Conservation (phyloP, 768 basidiomycete species). For the Rhodotorula babjevae region DNA sequence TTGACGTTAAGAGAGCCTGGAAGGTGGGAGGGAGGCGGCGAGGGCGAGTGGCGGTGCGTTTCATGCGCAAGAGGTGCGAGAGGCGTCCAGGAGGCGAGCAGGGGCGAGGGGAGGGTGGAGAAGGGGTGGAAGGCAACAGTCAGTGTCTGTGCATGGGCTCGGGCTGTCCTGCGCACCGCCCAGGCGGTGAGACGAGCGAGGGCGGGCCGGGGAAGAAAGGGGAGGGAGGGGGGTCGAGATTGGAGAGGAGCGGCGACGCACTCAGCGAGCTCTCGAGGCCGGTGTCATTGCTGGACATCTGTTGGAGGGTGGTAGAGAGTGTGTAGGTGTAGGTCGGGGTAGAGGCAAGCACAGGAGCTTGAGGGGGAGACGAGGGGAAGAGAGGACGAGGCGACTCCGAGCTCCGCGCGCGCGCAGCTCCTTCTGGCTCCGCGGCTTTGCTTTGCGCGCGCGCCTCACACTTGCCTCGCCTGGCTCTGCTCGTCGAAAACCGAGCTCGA, state of each 20-base stretch:
- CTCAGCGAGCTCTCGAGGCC: slow-evolving; percentile 33
- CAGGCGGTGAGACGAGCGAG: not conserved
- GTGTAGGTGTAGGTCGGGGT: no score
- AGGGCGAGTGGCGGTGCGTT: not conserved
- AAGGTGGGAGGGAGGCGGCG: not conserved
- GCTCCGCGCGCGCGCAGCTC: not conserved
- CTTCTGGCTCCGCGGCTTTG: no score
- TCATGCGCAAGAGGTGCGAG: not conserved
- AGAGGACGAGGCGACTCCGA: not conserved
- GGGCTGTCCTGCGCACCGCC: not conserved
- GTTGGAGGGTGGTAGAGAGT: not conserved
- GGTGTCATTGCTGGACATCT: slow-evolving; percentile 30
- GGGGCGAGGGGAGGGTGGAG: not conserved
- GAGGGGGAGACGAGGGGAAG: not conserved
- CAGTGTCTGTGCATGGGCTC: not conserved
- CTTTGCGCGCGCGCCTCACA: no score
- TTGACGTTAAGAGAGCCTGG: slow-evolving; percentile 28
- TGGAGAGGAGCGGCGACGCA: not conserved
- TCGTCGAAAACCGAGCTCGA: no score
- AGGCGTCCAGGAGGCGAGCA: not conserved
- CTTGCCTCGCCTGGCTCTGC: no score
- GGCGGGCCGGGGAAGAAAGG: not conserved
- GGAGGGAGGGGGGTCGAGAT: no score
- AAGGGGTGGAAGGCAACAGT: not conserved
- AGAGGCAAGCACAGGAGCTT: not conserved